Evolutionary conservation across 2,329 filamentous ascomycete genomes (phyloP).

Genomic region (Diaporthe helianthi): DNA sequence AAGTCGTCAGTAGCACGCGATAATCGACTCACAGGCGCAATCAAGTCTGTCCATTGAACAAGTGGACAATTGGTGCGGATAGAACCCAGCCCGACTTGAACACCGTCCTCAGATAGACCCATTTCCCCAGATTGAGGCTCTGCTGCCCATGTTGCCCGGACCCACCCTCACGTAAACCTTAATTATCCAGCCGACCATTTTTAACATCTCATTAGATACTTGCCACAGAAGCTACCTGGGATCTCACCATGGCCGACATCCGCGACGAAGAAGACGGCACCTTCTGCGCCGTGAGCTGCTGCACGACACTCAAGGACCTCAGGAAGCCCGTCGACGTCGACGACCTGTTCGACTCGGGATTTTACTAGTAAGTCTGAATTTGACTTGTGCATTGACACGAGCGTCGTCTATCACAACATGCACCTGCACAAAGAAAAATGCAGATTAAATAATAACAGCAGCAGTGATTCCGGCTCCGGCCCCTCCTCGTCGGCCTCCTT

Average conservation of each 20-base stretch:
- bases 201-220: neutral
- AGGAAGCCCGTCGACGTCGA: conserved; percentile 54
- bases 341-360: conserved; percentile 38
- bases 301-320: conserved; percentile 48
- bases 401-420: too few relatives aligned
- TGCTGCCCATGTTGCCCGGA: neutral
- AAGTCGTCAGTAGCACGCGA: conserved; percentile 7
- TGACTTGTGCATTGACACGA: too few relatives aligned
- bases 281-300: conserved; percentile 43
- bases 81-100: neutral
- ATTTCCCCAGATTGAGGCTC: conserved; percentile 14
- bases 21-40: neutral
- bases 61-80: neutral
- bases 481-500: conserved; percentile 51
- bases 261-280: conserved; percentile 47
- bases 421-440: too few relatives aligned
- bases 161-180: conserved; percentile 19
- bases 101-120: too few relatives aligned
- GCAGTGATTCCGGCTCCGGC: conserved; percentile 14
- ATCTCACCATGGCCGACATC: conserved; percentile 31
- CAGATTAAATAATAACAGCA: neutral
- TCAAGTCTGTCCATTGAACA: neutral
- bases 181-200: conserved; percentile 16
- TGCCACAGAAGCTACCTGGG: too few relatives aligned
- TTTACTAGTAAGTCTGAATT: conserved; percentile 38